Evolutionary conservation across 2,329 filamentous ascomycete species (phyloP).

Genomic region (Neopestalotiopsis sp.): DNA sequence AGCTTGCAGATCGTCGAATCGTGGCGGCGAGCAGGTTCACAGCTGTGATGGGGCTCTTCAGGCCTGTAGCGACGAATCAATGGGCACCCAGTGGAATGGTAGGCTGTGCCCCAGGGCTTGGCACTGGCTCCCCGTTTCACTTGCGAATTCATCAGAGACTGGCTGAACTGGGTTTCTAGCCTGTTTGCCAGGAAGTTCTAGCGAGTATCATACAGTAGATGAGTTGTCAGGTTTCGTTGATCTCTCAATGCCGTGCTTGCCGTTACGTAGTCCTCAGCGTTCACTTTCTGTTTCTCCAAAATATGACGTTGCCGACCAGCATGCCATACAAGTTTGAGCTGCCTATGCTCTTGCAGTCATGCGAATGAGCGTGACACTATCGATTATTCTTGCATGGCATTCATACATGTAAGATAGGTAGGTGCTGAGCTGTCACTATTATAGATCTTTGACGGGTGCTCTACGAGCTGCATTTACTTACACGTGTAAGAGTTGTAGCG

Average conservation of each 20-base stretch:
- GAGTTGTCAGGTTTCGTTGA: neutral
- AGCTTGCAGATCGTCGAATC: constrained; percentile 2
- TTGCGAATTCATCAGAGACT: neutral
- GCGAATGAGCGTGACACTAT: too few species aligned
- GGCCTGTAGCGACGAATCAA: neutral
- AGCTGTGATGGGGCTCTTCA: neutral
- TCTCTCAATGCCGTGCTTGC: constrained; percentile 11
- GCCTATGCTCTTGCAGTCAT: too few species aligned
- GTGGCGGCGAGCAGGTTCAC: neutral
- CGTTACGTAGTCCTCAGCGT: neutral
- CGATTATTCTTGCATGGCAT: too few species aligned
- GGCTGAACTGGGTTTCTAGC: neutral
- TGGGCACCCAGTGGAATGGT: neutral
- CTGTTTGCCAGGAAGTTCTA: neutral
- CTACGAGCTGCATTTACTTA: too few species aligned
- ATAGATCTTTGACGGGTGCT: too few species aligned
- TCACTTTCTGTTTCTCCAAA: neutral
- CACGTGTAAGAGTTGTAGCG: neutral
- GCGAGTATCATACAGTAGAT: neutral
- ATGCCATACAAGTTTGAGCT: too few species aligned
- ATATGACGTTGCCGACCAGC: neutral
- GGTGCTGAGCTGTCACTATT: too few species aligned
- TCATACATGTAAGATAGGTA: too few species aligned
- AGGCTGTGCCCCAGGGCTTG: constrained; percentile 1
- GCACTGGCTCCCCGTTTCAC: neutral